Conservation (phyloP, 495 filamentous ascomycete genomes). For the Lineolata rhizophorae region DNA sequence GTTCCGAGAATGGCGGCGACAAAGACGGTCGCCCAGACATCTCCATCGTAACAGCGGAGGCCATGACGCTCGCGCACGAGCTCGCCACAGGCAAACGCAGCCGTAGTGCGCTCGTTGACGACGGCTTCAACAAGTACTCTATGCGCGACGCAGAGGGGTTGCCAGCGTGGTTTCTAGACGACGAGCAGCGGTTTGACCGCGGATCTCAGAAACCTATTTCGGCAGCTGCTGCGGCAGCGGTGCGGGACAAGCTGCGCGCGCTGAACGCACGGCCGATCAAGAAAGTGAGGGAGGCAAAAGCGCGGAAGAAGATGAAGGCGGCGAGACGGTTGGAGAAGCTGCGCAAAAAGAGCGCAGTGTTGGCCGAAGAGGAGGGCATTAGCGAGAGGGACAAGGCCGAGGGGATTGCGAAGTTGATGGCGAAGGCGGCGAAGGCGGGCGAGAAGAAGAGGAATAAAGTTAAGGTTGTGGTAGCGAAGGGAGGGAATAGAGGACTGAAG, state of each 20-base stretch:
- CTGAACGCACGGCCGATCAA: constrained; percentile 96
- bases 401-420: constrained; percentile 61
- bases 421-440: constrained; percentile 66
- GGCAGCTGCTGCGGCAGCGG: constrained; percentile 74
- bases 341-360: constrained; percentile 74
- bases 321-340: constrained; percentile 79
- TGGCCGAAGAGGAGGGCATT: constrained; percentile 73
- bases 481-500: constrained; percentile 61
- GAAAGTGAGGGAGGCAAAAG: constrained; percentile 93
- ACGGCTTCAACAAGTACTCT: constrained; percentile 77
- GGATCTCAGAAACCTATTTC: constrained; percentile 68
- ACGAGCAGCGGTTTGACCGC: constrained; percentile 65
- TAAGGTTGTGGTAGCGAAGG: constrained; percentile 76
- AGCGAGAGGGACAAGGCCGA: constrained; percentile 88
- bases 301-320: constrained; percentile 89
- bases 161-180: constrained; percentile 95
- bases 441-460: constrained; percentile 43
- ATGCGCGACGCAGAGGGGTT: constrained; percentile 85
- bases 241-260: constrained; percentile 83
- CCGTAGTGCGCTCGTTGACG: constrained; percentile 57
- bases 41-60: constrained; percentile 95
- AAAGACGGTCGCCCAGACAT: constrained; percentile 41
- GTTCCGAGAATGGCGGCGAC: constrained; percentile 45
- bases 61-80: constrained; percentile 92
- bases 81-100: constrained; percentile 72